These are phyloP conservation scores for Rosa lucieae DNA, from an alignment of 306 rosid species.

Conservation along the genomic window DNA sequence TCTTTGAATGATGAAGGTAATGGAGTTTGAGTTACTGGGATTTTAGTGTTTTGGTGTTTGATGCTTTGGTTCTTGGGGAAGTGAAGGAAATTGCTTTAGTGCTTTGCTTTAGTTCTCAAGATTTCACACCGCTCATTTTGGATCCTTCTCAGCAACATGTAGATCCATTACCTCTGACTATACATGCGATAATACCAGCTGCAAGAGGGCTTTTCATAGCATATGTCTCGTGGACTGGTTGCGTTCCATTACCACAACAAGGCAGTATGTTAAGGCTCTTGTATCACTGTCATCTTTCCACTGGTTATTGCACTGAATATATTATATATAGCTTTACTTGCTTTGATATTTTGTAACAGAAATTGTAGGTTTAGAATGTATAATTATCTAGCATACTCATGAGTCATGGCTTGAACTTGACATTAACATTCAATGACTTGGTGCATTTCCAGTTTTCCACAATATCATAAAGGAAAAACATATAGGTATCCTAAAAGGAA, in stretches of 20 bases:
- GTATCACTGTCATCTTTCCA: neutral
- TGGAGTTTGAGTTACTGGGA: no score
- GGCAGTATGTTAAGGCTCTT: conserved; percentile 33
- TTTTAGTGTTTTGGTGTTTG: no score
- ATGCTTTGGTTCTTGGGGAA: no score
- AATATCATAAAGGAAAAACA: neutral
- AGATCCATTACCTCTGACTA: no score
- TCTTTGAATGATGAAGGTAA: no score
- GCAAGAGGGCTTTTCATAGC: conserved; percentile 36
- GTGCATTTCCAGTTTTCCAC: neutral
- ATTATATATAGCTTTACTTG: neutral
- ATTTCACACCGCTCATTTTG: no score
- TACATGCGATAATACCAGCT: conserved; percentile 19
- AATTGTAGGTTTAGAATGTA: neutral
- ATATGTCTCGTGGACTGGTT: conserved; percentile 41
- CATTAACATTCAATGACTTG: neutral
- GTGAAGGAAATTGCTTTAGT: no score
- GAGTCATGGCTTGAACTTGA: conserved; percentile 3
- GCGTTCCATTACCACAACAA: conserved; percentile 41
- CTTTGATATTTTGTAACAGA: neutral
- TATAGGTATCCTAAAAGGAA: neutral
- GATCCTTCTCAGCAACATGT: no score
- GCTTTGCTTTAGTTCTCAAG: no score
- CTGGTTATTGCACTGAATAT: conserved; percentile 4
- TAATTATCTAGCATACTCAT: neutral